Evolutionary conservation across 164 flowering plant species (phyloP), one percentile per base, ranked within the genome.

Genomic region (Aristolochia contorta): DNA sequence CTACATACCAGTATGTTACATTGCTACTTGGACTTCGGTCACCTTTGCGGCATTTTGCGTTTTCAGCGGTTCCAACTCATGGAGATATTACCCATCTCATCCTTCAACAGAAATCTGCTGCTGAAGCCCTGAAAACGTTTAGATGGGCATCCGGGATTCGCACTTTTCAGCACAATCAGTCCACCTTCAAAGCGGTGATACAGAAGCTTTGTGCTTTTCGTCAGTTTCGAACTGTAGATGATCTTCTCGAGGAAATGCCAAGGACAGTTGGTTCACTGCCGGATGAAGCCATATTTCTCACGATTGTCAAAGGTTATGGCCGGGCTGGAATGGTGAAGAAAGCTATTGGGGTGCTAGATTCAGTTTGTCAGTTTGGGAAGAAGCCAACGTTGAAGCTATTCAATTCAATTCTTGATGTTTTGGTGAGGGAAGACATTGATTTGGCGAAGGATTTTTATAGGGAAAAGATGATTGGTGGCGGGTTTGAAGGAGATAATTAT

Each of bases 201-300:
- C 83, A 82, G 80, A 87, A 81, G 79, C 74, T 92, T 33, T 87
- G 88, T 59, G 2, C 69, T 59, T 87, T 84, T 57, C 82, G 90
- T 50, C 78, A 79, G 12, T 89, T 89, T 45, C 79, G 82, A 4
- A 62, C 66, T 22, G 88, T 76, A 62, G 51, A 74, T 2, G 54
- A 81, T 12, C 59, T 92, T 80, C 93, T 92, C 66, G 84, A 83
- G 60, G 91, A 87, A 82, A 89, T 89, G 84, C 87, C 88, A 19
- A n/a, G 56, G 57, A 72, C 85, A 50, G 66, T 87, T 15, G 86
- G 84, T 4, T 62, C 69, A 0, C 65, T 78, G 51, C 96, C 98
- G 0, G 90, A 84, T 64, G 98, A 89, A n/a, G 69, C 52, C 62
- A 79, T 82, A 43, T 87, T 89, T 57, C 63, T 87, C 58, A 84